phyloP scores from a whole-genome alignment of 371 early-diverging fungal genomes.

The Apophysomyces variabilis region DNA sequence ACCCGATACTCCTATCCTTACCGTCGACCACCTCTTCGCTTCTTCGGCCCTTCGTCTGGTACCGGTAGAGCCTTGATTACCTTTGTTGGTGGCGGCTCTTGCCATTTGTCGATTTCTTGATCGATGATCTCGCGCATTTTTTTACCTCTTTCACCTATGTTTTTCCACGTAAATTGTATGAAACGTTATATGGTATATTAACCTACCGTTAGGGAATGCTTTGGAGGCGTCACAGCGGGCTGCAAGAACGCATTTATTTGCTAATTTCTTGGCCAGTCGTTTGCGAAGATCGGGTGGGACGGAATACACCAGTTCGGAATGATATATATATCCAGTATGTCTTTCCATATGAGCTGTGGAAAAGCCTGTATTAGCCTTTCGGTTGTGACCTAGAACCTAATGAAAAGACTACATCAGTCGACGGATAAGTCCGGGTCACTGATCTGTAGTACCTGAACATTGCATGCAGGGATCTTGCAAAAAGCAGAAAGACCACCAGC shows the following conservation, averaged over 20 bases:
- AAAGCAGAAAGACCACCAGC: slow-evolving; percentile 91
- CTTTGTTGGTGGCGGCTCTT: slow-evolving; percentile 88
- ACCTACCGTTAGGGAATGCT: slow-evolving; percentile 66
- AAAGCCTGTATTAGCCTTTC: slow-evolving; percentile 76
- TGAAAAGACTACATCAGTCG: slow-evolving; percentile 9
- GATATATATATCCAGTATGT: slow-evolving; percentile 84
- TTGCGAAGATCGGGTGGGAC: slow-evolving; percentile 78
- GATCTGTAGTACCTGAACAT: slow-evolving; percentile 63
- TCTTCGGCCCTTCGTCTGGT: slow-evolving; percentile 91
- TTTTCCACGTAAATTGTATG: slow-evolving; percentile 3
- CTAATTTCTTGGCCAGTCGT: slow-evolving; percentile 78
- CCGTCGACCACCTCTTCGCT: slow-evolving; percentile 87
- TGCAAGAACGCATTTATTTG: slow-evolving; percentile 86
- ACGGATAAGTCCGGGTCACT: slow-evolving; percentile 32
- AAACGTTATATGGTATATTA: background rate
- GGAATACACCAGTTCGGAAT: slow-evolving; percentile 70
- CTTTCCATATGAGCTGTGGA: slow-evolving; percentile 72
- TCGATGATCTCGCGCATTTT: slow-evolving; percentile 81
- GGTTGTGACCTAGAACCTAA: slow-evolving; percentile 60
- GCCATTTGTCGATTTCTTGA: slow-evolving; percentile 82
- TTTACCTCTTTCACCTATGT: slow-evolving; percentile 64
- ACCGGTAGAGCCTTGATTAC: slow-evolving; percentile 88
- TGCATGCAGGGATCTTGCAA: slow-evolving; percentile 91
- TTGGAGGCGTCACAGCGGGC: slow-evolving; percentile 89
- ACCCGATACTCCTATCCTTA: slow-evolving; percentile 23